phyloP scores from a whole-genome alignment of 176 grass and related monocot species.

The Carex littledalei region DNA sequence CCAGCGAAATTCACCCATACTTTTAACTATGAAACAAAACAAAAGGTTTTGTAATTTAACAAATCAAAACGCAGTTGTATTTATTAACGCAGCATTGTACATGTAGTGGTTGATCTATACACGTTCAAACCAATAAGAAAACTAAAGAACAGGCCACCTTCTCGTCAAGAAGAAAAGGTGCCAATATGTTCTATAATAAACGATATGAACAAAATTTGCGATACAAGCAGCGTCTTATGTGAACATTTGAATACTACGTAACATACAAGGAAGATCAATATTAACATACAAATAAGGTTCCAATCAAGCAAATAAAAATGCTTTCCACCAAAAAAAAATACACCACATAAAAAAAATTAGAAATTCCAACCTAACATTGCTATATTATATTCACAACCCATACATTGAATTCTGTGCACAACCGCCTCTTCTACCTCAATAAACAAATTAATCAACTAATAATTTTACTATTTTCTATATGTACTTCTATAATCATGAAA shows the following conservation, averaged over 20 bases:
- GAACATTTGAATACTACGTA: neutral
- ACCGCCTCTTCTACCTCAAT: neutral
- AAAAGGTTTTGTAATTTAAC: too few relatives aligned
- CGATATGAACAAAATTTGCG: neutral
- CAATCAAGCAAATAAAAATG: neutral
- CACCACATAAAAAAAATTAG: neutral
- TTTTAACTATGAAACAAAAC: too few relatives aligned
- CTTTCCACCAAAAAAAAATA: neutral
- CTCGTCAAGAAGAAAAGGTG: neutral
- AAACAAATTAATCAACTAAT: conserved; percentile 6
- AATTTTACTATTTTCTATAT: neutral
- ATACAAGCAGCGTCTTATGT: neutral
- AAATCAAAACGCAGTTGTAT: too few relatives aligned
- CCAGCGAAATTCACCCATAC: too few relatives aligned
- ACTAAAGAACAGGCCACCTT: neutral
- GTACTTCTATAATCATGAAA: neutral
- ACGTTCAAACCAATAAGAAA: neutral
- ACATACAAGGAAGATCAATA: neutral
- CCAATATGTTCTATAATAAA: neutral
- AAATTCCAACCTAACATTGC: neutral
- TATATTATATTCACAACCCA: neutral
- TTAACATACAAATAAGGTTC: neutral
- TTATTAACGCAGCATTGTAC: neutral
- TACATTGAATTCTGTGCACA: neutral
- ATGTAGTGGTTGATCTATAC: too few relatives aligned